phyloP scores from a whole-genome alignment of 768 basidiomycete genomes.

The Termitomyces sp. region DNA sequence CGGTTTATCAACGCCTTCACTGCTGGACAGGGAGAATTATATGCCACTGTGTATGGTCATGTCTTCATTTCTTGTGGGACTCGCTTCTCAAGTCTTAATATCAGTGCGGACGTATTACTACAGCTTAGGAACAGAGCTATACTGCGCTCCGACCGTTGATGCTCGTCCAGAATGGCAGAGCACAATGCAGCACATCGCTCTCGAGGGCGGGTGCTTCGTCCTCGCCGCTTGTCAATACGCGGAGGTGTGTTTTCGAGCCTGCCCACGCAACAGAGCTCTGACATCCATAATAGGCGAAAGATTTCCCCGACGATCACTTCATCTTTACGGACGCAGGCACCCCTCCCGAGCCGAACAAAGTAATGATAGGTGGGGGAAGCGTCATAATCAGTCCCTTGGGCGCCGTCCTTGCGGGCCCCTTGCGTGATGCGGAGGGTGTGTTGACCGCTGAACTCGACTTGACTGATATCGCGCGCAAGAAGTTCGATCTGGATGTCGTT shows the following conservation, averaged over 20 bases:
- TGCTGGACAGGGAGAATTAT: slow-evolving; percentile 53
- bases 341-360: slow-evolving; percentile 35
- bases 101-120: slow-evolving; percentile 57
- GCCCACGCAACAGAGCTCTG: slow-evolving; percentile 13
- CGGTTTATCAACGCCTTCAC: not conserved
- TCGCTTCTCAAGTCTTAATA: not conserved
- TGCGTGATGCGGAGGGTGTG: slow-evolving; percentile 45
- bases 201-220: slow-evolving; percentile 68
- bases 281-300: slow-evolving; percentile 17
- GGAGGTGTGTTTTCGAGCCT: slow-evolving; percentile 17
- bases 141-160: slow-evolving; percentile 66
- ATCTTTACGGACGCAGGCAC: slow-evolving; percentile 24
- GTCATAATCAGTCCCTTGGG: slow-evolving; percentile 57
- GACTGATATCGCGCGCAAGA: slow-evolving; percentile 49
- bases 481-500: slow-evolving; percentile 56
- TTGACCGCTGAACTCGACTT: slow-evolving; percentile 54
- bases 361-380: slow-evolving; percentile 59
- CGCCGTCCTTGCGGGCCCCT: slow-evolving; percentile 51
- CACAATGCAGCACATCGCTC: slow-evolving; percentile 57
- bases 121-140: slow-evolving; percentile 50
- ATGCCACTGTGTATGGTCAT: slow-evolving; percentile 35
- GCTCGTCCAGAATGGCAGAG: slow-evolving; percentile 47
- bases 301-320: slow-evolving; percentile 45
- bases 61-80: not conserved
- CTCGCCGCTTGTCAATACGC: slow-evolving; percentile 58